phyloP scores from a whole-genome alignment of 1,139 yeast species.

The Debaryomyces nepalensis region DNA sequence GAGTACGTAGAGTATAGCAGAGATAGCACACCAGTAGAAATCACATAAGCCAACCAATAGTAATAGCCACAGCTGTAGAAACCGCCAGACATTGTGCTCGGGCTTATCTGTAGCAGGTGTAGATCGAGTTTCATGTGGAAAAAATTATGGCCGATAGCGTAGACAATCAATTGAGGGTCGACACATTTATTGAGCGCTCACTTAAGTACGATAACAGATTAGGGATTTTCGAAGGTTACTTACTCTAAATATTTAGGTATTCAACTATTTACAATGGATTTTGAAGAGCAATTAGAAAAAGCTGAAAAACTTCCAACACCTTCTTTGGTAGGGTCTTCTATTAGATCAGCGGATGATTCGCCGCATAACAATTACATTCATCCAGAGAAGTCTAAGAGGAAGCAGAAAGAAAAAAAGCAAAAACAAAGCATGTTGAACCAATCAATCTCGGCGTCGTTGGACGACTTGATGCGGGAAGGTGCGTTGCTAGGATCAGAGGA shows the following conservation, averaged over 20 bases:
- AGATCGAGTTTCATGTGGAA: constrained; percentile 4
- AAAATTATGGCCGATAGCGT: background rate
- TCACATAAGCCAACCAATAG: too few species aligned
- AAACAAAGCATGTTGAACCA: constrained; percentile 22
- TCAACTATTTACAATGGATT: constrained; percentile 43
- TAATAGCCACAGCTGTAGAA: too few species aligned
- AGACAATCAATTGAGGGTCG: constrained; percentile 5
- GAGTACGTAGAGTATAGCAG: too few species aligned
- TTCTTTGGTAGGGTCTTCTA: constrained; percentile 59
- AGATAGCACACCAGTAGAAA: too few species aligned
- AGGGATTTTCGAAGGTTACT: background rate
- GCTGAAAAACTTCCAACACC: constrained; percentile 56
- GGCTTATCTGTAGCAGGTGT: constrained; percentile 2
- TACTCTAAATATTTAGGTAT: constrained; percentile 1
- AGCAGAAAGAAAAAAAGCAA: constrained; percentile 20
- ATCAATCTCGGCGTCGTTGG: constrained; percentile 51
- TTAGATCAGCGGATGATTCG: constrained; percentile 57
- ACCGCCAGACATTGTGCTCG: background rate
- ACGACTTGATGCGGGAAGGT: constrained; percentile 62
- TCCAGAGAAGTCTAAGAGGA: constrained; percentile 44
- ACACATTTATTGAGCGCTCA: constrained; percentile 6
- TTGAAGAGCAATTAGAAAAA: constrained; percentile 58
- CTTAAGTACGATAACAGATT: constrained; percentile 1
- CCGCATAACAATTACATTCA: constrained; percentile 52
- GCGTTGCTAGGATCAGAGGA: constrained; percentile 63